A percentile compares a stretch with the other conserved stretches of the same genome.
These are phyloP conservation scores for Draba incana DNA, from an alignment of 345 rosid genomes.

Conservation along the genomic window DNA sequence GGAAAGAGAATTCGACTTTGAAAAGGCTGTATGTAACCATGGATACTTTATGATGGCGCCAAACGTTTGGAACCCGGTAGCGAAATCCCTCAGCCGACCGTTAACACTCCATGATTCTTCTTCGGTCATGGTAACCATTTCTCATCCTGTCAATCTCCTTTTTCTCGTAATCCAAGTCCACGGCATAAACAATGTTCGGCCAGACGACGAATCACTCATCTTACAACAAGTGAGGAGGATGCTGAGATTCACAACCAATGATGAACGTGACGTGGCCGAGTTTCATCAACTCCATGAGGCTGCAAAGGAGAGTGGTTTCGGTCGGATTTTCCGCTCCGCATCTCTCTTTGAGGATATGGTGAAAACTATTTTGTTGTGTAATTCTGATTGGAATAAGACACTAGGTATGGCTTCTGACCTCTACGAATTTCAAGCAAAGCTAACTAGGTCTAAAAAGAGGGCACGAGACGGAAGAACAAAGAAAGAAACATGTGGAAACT, in stretches of 20 bases:
- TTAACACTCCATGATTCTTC: constrained; percentile 30
- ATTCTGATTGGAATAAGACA: constrained; percentile 49
- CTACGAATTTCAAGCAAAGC: constrained; percentile 44
- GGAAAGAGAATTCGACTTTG: constrained; percentile 40
- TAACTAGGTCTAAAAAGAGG: constrained; percentile 23
- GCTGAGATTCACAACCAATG: constrained; percentile 47
- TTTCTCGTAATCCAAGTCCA: constrained; percentile 38
- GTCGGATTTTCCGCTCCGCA: constrained; percentile 57
- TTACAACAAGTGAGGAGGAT: constrained; percentile 50
- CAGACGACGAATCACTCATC: constrained; percentile 35
- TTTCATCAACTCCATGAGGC: constrained; percentile 47
- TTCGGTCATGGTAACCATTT: constrained; percentile 44
- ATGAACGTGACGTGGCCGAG: constrained; percentile 39
- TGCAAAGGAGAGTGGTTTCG: constrained; percentile 47
- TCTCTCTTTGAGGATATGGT: constrained; percentile 58
- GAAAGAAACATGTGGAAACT: constrained; percentile 32
- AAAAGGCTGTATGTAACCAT: constrained; percentile 55
- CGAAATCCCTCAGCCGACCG: constrained; percentile 48
- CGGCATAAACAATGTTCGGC: constrained; percentile 9
- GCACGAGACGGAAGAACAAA: background rate
- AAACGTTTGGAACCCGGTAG: constrained; percentile 45
- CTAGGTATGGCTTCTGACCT: constrained; percentile 52
- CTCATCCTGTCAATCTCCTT: constrained; percentile 33
- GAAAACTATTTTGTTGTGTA: constrained; percentile 56
- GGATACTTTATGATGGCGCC: constrained; percentile 67